These are phyloP conservation scores for Miamiensis avidus DNA, from an alignment of 169 alveolate genomes.

Conservation along the genomic window DNA sequence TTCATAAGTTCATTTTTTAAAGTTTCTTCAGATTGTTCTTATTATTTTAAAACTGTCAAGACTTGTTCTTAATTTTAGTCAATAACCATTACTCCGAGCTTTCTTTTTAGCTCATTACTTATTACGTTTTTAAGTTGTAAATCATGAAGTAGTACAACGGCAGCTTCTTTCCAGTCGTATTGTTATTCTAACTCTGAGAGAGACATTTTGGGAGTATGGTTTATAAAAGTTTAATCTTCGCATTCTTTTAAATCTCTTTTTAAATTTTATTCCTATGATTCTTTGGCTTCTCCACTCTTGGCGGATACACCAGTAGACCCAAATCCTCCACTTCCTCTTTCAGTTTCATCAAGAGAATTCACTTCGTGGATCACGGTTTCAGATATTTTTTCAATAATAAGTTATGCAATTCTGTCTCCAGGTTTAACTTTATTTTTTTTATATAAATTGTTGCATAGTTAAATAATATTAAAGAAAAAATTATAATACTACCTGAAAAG, in stretches of 20 bases:
- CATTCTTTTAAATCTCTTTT: background rate
- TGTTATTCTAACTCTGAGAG: background rate
- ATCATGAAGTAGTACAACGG: background rate
- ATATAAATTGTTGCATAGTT: slow-evolving; percentile 33
- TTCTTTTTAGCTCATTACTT: background rate
- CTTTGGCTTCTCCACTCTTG: too few relatives aligned
- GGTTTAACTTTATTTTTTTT: slow-evolving; percentile 17
- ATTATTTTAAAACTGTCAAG: too few relatives aligned
- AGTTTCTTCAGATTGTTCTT: background rate
- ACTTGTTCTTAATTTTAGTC: background rate
- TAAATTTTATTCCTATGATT: background rate
- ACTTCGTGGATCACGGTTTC: slow-evolving; percentile 58
- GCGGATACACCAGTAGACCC: slow-evolving; percentile 65
- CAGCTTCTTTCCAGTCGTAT: background rate
- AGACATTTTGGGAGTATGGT: too few relatives aligned
- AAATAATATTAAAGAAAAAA: slow-evolving; percentile 12
- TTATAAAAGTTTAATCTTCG: background rate
- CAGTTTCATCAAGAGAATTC: slow-evolving; percentile 57
- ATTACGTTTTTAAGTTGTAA: background rate
- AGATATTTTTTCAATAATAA: slow-evolving; percentile 74
- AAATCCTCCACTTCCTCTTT: slow-evolving; percentile 75
- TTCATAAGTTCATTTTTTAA: background rate
- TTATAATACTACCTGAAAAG: slow-evolving; percentile 14
- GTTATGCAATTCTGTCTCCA: slow-evolving; percentile 79
- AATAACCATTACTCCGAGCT: background rate